A percentile compares a stretch with the other conserved stretches of the same genome.
These are phyloP conservation scores for Rhizoclosmatium sp. DNA, from an alignment of 192 early-diverging fungal genomes.

Conservation along the genomic window DNA sequence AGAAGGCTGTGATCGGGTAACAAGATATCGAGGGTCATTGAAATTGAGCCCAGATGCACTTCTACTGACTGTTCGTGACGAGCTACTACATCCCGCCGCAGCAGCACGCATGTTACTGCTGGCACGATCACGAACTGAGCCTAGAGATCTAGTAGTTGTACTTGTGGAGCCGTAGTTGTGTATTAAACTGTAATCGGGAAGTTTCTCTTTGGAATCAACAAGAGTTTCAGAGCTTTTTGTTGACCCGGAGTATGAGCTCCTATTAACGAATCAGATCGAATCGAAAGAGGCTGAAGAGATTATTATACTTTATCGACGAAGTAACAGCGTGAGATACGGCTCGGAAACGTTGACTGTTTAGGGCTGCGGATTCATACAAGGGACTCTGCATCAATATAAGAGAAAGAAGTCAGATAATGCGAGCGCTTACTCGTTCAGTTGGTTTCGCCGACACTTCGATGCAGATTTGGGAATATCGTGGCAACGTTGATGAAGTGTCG, in stretches of 20 bases:
- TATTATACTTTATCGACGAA: neutral
- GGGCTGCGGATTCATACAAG: neutral
- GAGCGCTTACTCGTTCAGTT: too few species aligned
- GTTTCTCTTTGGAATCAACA: neutral
- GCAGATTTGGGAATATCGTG: neutral
- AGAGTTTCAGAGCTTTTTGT: neutral
- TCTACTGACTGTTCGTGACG: neutral
- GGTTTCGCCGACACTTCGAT: neutral
- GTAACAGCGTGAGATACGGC: neutral
- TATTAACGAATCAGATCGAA: too few species aligned
- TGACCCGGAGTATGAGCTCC: neutral
- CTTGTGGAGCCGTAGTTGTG: neutral
- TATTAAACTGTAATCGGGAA: constrained; percentile 7
- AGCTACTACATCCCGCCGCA: neutral
- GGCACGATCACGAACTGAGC: neutral
- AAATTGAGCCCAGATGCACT: neutral
- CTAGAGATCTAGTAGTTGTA: neutral
- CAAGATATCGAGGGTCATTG: neutral
- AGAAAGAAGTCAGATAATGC: neutral
- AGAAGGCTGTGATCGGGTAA: neutral
- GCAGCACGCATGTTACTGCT: neutral
- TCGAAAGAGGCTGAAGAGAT: too few species aligned
- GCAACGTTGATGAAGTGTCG: neutral
- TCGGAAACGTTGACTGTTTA: neutral
- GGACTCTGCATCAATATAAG: neutral